phyloP scores from a whole-genome alignment of 2,329 filamentous ascomycete genomes.

The Ceratocystis destructans region DNA sequence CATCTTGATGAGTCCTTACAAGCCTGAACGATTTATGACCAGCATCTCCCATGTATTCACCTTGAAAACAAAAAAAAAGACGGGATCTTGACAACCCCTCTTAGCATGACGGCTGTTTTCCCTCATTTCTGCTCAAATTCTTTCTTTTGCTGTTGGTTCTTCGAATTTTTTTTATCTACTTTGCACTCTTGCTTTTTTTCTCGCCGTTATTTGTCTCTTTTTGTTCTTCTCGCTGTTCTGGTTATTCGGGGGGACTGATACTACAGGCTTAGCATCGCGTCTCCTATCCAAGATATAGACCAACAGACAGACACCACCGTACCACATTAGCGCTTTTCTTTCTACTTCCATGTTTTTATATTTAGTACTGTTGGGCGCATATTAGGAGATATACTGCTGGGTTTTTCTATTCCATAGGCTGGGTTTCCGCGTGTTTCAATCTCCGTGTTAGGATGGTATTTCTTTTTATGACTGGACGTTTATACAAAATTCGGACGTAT shows the following conservation, averaged over 20 bases:
- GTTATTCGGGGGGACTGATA: not conserved
- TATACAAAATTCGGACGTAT: not conserved
- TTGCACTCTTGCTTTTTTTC: not conserved
- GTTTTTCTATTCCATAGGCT: not conserved
- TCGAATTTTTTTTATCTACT: not conserved
- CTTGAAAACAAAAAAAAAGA: not conserved
- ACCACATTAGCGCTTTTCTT: constrained; percentile 1
- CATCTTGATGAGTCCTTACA: not conserved
- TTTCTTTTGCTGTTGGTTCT: not conserved
- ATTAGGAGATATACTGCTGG: not conserved
- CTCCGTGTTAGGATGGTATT: not conserved
- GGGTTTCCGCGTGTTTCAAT: not conserved
- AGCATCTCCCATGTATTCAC: not conserved
- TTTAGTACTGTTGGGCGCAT: not conserved
- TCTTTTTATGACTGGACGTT: not conserved
- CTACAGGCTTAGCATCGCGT: constrained; percentile 1
- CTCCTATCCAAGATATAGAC: not conserved
- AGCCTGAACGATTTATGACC: constrained; percentile 7
- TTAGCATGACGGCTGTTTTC: not conserved
- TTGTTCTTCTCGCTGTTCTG: not conserved
- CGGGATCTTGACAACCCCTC: not conserved
- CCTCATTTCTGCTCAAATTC: not conserved
- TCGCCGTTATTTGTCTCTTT: not conserved
- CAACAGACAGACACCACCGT: not conserved
- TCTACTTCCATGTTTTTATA: not conserved